These are phyloP conservation scores for Aristolochia fimbriata DNA, from an alignment of 164 flowering plant genomes.

Conservation along the genomic window DNA sequence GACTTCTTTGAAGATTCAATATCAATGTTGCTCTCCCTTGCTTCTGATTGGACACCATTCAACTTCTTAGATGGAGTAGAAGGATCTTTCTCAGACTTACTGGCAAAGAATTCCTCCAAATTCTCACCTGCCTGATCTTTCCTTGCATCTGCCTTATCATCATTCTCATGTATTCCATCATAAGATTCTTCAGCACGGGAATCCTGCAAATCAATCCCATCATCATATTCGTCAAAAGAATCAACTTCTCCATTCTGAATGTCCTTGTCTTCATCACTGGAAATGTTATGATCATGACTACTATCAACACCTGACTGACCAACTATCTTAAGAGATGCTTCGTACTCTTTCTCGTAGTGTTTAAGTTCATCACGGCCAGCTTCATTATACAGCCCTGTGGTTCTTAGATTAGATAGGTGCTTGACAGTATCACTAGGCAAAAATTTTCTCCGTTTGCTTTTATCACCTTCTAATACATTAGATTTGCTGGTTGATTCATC, in stretches of 20 bases:
- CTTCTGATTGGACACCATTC: constrained; percentile 6
- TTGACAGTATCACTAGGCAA: constrained; percentile 13
- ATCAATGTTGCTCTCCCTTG: background rate
- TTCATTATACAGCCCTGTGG: constrained; percentile 77
- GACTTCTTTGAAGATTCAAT: constrained; percentile 1
- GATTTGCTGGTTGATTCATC: constrained; percentile 21
- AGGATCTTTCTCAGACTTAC: constrained; percentile 19
- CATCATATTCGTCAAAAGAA: constrained; percentile 70
- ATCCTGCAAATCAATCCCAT: constrained; percentile 66
- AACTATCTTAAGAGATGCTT: constrained; percentile 55
- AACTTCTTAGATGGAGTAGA: constrained; percentile 11
- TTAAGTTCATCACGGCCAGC: constrained; percentile 85
- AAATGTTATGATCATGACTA: constrained; percentile 12
- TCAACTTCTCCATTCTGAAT: constrained; percentile 28
- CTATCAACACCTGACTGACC: constrained; percentile 18
- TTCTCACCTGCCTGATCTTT: background rate
- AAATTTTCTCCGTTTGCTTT: constrained; percentile 11
- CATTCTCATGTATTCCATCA: constrained; percentile 22
- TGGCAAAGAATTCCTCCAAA: constrained; percentile 13
- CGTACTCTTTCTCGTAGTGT: constrained; percentile 79
- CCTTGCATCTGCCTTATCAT: constrained; percentile 10
- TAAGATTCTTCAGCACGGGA: constrained; percentile 34
- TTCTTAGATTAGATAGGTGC: constrained; percentile 16
- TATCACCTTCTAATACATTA: constrained; percentile 7
- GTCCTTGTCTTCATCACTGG: constrained; percentile 17